A percentile compares a stretch with the other conserved stretches of the same genome.
Evolutionary conservation across 208 protist species (phyloP).

Genomic region (Crithidia expoeki): DNA sequence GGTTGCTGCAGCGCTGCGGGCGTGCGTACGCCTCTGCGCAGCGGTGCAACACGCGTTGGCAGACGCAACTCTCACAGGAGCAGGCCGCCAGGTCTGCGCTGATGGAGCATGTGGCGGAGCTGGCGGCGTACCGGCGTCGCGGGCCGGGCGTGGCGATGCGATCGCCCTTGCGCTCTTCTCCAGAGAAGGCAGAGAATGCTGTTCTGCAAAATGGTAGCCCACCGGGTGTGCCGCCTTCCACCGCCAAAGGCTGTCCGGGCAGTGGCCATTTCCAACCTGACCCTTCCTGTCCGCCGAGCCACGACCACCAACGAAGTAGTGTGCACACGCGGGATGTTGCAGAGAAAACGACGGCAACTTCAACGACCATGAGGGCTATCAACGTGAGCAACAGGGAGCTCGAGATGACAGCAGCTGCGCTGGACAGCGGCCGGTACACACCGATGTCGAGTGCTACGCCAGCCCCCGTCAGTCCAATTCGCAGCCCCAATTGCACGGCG

Average conservation of each 20-base stretch:
- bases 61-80: constrained; percentile 20
- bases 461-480: constrained; percentile 25
- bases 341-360: background rate
- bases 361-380: background rate
- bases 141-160: background rate
- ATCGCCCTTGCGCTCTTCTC: background rate
- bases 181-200: background rate
- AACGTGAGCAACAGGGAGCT: background rate
- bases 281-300: too few relatives aligned
- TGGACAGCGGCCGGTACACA: background rate
- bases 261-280: too few relatives aligned
- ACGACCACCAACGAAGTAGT: too few relatives aligned
- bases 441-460: constrained; percentile 6
- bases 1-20: constrained; percentile 26
- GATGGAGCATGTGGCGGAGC: constrained; percentile 24
- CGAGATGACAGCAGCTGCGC: background rate
- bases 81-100: constrained; percentile 19
- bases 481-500: constrained; percentile 14
- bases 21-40: constrained; percentile 32
- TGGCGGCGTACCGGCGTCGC: constrained; percentile 20
- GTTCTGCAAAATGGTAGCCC: too few relatives aligned
- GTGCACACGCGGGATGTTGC: background rate
- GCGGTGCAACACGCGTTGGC: constrained; percentile 21
- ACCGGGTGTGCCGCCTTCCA: too few relatives aligned
- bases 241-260: too few relatives aligned